Evolutionary conservation across 176 grass and related monocot species (phyloP).

Genomic region (Cenchrus purpureus): DNA sequence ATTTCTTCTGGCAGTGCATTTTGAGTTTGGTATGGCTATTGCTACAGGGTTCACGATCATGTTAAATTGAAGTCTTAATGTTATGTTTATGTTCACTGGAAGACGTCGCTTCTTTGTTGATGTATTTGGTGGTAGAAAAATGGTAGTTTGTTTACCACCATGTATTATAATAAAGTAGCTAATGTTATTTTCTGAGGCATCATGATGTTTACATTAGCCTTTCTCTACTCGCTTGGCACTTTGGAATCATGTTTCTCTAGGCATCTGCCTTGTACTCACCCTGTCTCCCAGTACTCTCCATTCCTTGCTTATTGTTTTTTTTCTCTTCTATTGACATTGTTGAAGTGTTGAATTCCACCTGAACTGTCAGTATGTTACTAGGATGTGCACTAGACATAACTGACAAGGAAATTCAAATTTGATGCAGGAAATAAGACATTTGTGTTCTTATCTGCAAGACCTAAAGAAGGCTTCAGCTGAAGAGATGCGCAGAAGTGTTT

Average conservation of each 20-base stretch:
- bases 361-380: constrained; percentile 2
- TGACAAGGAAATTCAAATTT: constrained; percentile 41
- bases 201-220: background rate
- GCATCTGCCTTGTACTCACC: background rate
- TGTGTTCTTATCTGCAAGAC: constrained; percentile 95
- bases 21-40: constrained; percentile 9
- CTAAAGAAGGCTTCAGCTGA: constrained; percentile 98
- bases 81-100: background rate
- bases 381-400: constrained; percentile 25
- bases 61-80: constrained; percentile 10
- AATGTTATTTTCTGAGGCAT: background rate
- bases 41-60: background rate
- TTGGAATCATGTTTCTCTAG: background rate
- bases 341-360: constrained; percentile 26
- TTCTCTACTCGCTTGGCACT: background rate
- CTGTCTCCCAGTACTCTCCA: background rate
- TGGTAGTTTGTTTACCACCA: background rate
- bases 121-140: constrained; percentile 10
- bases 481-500: constrained; percentile 98
- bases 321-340: background rate
- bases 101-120: background rate
- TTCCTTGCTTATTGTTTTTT: background rate
- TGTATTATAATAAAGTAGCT: background rate
- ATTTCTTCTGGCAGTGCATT: constrained; percentile 6
- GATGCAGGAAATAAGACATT: constrained; percentile 87